These are phyloP conservation scores for Talaromyces atroroseus DNA, from an alignment of 2,329 filamentous ascomycete genomes.

Conservation along the genomic window DNA sequence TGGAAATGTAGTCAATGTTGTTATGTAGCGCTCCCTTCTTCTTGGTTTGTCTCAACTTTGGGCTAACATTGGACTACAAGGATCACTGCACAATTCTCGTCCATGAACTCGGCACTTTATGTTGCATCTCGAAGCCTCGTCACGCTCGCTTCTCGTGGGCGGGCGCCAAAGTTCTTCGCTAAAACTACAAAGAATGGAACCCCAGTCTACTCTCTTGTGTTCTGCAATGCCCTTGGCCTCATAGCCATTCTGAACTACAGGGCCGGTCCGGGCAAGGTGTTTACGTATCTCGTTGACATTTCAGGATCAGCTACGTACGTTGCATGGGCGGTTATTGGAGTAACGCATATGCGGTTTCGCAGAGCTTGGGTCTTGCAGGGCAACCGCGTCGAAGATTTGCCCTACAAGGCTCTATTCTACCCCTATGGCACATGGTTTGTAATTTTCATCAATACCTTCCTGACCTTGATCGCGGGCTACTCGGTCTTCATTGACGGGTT, in stretches of 20 bases:
- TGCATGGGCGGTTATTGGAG: constrained; percentile 35
- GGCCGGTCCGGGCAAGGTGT: constrained; percentile 55
- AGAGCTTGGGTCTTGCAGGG: constrained; percentile 33
- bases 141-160: not conserved
- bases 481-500: constrained; percentile 48
- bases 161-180: constrained; percentile 34
- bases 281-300: constrained; percentile 39
- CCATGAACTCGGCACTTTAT: constrained; percentile 8
- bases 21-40: not conserved
- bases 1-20: constrained; percentile 1
- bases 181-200: constrained; percentile 37
- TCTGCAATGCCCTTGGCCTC: constrained; percentile 50
- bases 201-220: constrained; percentile 38
- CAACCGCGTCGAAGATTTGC: constrained; percentile 37
- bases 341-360: constrained; percentile 41
- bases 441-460: constrained; percentile 43
- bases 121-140: constrained; percentile 4
- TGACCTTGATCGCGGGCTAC: constrained; percentile 51
- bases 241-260: constrained; percentile 66
- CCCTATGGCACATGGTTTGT: constrained; percentile 48
- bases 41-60: not conserved
- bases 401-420: constrained; percentile 46
- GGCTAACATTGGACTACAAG: not conserved
- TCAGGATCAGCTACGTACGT: constrained; percentile 33
- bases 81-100: constrained; percentile 8